Evolutionary conservation across 768 basidiomycete species (phyloP), one percentile per base, ranked within the genome.

Genomic region (Infundibulicybe gibba): DNA sequence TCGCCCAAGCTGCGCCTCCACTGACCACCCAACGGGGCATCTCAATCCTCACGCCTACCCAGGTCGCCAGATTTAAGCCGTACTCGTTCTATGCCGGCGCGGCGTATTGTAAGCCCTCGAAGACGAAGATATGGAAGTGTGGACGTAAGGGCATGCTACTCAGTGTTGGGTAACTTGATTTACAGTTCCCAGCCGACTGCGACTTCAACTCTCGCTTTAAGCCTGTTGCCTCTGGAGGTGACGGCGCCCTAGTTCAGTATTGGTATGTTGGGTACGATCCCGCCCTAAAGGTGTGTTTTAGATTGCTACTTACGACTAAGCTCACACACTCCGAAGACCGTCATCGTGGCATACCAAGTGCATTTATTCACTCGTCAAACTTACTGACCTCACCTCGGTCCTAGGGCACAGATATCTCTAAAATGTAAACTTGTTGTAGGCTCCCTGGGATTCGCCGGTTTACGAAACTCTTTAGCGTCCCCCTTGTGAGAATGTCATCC

Each of bases 201-300:
- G 45, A 61, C 11, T 66, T 65, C 8, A 76, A 73, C 43, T 47
- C 70, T 1, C 61, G 53, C 42, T 77, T 78, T 48, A 59, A 66
- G 12, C 71, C 72, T 6, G 58, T 67, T 2, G 72, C 70, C 5
- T 69, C 75, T 13, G 76, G 77, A 11, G 75, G 76, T 10, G 63
- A 76, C 45, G 75, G 72, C 11, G 42, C 43, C 14, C 41, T 39
- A 8, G 55, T 65, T 19, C 71, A 73, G 49, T 72, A 59, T 48
- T 78, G 77, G 72, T 35, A 49, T 8, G 25, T 25, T 25, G 25
- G 25, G 25, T 25, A 25, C 25, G 25, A 25, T 25, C 25, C 25
- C 25, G 25, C 25, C 25, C 25, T 25, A 8, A 3, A 25, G 25
- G 25, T 25, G 25, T 8, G 25, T 3, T 25, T 25, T 25, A 3